Evolutionary conservation across 208 protist genomes (phyloP).

Genomic region (Novymonas esmeraldas): DNA sequence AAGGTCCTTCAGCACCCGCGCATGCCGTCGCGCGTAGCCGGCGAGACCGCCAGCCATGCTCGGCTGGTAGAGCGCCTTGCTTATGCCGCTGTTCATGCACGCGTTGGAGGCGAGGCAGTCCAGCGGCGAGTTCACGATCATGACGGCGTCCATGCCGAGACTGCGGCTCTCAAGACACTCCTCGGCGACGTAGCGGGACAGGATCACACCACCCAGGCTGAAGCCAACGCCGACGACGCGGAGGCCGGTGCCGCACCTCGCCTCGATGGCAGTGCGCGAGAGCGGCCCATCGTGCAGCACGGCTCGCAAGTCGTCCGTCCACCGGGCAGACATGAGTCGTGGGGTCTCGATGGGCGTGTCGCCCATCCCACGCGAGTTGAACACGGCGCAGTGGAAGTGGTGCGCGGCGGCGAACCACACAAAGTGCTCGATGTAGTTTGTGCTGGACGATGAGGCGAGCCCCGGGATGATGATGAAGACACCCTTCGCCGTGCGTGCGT

Average conservation of each 20-base stretch:
- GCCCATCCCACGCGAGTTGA: conserved; percentile 73
- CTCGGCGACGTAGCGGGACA: conserved; percentile 67
- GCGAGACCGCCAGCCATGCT: conserved; percentile 52
- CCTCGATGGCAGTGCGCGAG: conserved; percentile 23
- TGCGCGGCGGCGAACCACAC: conserved; percentile 42
- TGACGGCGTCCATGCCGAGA: conserved; percentile 38
- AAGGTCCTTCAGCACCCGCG: conserved; percentile 45
- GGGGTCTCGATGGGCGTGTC: conserved; percentile 69
- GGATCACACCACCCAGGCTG: conserved; percentile 75
- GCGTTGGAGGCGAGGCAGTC: conserved; percentile 48
- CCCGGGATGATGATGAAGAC: conserved; percentile 74
- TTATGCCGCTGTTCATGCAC: conserved; percentile 27
- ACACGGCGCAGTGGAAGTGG: conserved; percentile 69
- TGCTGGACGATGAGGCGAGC: conserved; percentile 69
- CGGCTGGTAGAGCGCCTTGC: conserved; percentile 54
- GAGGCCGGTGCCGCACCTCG: conserved; percentile 28
- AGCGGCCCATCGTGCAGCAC: conserved; percentile 35
- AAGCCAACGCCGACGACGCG: conserved; percentile 63
- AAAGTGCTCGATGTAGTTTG: conserved; percentile 79
- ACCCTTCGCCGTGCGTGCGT: conserved; percentile 26
- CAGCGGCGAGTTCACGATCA: conserved; percentile 62
- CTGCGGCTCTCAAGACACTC: conserved; percentile 32
- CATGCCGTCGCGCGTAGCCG: conserved; percentile 49
- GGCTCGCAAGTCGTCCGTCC: conserved; percentile 66
- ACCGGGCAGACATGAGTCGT: conserved; percentile 64